These are phyloP conservation scores for Boletus pseudopeckii DNA, from an alignment of 768 basidiomycete genomes.

Conservation along the genomic window DNA sequence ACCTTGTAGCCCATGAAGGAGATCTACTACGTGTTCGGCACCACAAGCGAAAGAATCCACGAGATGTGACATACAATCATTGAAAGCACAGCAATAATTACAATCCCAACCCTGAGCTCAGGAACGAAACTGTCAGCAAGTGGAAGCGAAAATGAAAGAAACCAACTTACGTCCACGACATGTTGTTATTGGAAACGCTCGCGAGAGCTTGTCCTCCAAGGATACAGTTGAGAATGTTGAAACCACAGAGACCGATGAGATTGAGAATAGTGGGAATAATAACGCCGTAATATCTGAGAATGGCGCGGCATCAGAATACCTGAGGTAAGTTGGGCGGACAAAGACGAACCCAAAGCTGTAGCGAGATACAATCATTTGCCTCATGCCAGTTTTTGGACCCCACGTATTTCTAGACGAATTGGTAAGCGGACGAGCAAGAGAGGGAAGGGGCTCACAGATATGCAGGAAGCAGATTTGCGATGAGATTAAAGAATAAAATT, in stretches of 20 bases:
- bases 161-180: constrained; percentile 48
- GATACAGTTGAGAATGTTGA: constrained; percentile 63
- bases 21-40: constrained; percentile 34
- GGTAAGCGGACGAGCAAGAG: neutral
- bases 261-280: constrained; percentile 54
- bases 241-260: constrained; percentile 58
- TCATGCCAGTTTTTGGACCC: constrained; percentile 74
- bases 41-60: neutral
- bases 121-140: constrained; percentile 9
- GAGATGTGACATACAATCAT: constrained; percentile 45
- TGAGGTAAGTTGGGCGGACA: constrained; percentile 33
- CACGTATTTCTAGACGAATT: constrained; percentile 49
- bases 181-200: constrained; percentile 45
- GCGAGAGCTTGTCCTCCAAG: constrained; percentile 67
- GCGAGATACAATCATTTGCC: constrained; percentile 76
- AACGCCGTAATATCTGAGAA: constrained; percentile 50
- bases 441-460: constrained; percentile 46
- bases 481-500: constrained; percentile 65
- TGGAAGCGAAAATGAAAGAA: constrained; percentile 2
- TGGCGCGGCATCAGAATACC: neutral
- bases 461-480: constrained; percentile 56
- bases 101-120: constrained; percentile 66
- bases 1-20: constrained; percentile 67
- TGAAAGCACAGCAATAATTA: constrained; percentile 68
- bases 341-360: constrained; percentile 51